Evolutionary conservation across 345 rosid genomes (phyloP).

Genomic region (Pistacia integerrima): DNA sequence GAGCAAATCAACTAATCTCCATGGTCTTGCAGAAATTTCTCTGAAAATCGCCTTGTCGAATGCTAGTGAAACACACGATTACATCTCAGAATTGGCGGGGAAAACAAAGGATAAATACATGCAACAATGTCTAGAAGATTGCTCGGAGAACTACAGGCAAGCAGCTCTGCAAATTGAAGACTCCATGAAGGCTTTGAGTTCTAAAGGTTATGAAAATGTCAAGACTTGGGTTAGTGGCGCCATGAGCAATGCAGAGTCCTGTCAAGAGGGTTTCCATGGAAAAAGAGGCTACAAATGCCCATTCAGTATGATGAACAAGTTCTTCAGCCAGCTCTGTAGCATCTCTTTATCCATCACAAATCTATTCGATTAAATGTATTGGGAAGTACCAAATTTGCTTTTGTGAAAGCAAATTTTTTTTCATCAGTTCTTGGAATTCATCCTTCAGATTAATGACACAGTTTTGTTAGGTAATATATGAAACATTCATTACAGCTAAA

Average conservation of each 20-base stretch:
- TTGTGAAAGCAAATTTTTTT: not conserved
- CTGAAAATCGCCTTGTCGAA: not conserved
- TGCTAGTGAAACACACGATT: not conserved
- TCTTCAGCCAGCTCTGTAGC: slow-evolving; percentile 20
- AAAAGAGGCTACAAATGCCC: slow-evolving; percentile 17
- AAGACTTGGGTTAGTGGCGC: slow-evolving; percentile 27
- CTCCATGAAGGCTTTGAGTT: slow-evolving; percentile 13
- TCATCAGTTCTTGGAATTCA: too few species aligned
- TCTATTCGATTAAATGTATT: not conserved
- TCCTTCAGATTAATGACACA: too few species aligned
- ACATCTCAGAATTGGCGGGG: not conserved
- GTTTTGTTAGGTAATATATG: too few species aligned
- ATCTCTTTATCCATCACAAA: slow-evolving; percentile 20
- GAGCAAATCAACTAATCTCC: not conserved
- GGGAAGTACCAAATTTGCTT: not conserved
- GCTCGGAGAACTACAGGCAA: slow-evolving; percentile 22
- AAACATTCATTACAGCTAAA: too few species aligned
- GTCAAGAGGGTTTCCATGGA: slow-evolving; percentile 29
- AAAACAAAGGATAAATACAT: not conserved
- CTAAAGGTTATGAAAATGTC: slow-evolving; percentile 17
- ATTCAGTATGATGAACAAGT: slow-evolving; percentile 13
- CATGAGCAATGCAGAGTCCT: slow-evolving; percentile 28
- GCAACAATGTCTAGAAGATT: slow-evolving; percentile 25
- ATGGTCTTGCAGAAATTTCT: slow-evolving; percentile 15
- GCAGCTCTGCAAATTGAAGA: slow-evolving; percentile 29